These are phyloP conservation scores for Quercus engelmannii DNA, from an alignment of 306 rosid genomes.

Conservation along the genomic window DNA sequence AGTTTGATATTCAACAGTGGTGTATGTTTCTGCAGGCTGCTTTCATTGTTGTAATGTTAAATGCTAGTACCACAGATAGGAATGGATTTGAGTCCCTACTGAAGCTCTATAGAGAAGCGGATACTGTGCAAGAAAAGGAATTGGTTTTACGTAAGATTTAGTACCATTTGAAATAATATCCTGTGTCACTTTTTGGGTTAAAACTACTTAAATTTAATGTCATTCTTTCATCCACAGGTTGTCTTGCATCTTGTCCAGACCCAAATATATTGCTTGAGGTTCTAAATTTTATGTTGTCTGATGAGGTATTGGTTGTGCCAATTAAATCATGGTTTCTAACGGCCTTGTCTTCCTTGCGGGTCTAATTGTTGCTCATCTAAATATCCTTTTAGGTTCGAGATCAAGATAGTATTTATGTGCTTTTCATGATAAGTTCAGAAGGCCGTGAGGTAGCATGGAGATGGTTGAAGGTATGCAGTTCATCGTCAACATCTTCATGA, in stretches of 20 bases:
- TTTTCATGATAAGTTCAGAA: slow-evolving; percentile 33
- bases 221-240: slow-evolving; percentile 28
- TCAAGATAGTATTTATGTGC: slow-evolving; percentile 23
- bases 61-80: too few relatives aligned
- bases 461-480: slow-evolving; percentile 57
- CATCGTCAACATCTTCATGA: background rate
- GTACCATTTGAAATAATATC: background rate
- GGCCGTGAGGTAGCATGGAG: slow-evolving; percentile 43
- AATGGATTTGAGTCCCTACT: too few relatives aligned
- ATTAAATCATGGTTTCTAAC: background rate
- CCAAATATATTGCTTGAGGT: slow-evolving; percentile 44
- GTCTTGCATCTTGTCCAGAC: slow-evolving; percentile 51
- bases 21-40: too few relatives aligned
- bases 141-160: slow-evolving; percentile 37
- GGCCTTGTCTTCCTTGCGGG: slow-evolving; percentile 2
- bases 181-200: slow-evolving; percentile 18
- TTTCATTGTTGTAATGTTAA: too few relatives aligned
- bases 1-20: too few relatives aligned
- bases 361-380: slow-evolving; percentile 1
- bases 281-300: slow-evolving; percentile 43
- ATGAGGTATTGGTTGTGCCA: slow-evolving; percentile 30
- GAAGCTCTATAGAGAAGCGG: too few relatives aligned
- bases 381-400: slow-evolving; percentile 41
- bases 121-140: slow-evolving; percentile 41
- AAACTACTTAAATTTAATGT: slow-evolving; percentile 19